Conservation (phyloP, 495 filamentous ascomycete genomes). For the Apiosordaria backusii region DNA sequence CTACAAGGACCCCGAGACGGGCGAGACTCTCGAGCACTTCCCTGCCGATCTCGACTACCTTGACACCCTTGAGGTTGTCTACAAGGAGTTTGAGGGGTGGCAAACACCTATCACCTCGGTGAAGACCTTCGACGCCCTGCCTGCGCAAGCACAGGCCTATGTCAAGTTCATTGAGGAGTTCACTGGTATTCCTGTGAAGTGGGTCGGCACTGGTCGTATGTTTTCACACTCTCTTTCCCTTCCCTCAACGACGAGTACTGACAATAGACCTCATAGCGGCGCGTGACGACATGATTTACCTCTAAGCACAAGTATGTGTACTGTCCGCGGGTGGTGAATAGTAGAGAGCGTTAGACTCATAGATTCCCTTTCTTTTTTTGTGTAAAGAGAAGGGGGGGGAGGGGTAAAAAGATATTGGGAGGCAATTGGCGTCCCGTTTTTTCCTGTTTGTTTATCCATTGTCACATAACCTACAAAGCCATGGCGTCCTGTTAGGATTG, state of each 20-base stretch:
- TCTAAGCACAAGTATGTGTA: conserved; percentile 5
- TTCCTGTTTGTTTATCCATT: not conserved
- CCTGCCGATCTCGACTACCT: conserved; percentile 37
- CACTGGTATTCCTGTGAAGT: conserved; percentile 67
- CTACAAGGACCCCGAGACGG: conserved; percentile 56
- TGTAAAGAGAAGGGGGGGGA: not conserved
- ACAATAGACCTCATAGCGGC: conserved; percentile 11
- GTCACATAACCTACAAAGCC: not conserved
- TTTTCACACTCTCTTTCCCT: not conserved
- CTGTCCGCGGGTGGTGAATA: not conserved
- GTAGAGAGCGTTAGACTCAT: not conserved
- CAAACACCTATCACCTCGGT: conserved; percentile 56
- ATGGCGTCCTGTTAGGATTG: not conserved
- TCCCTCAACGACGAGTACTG: not conserved
- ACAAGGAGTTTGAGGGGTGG: conserved; percentile 78
- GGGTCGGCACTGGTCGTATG: conserved; percentile 70
- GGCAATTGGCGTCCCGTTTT: not conserved
- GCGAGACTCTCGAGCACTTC: conserved; percentile 36
- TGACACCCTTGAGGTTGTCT: conserved; percentile 54
- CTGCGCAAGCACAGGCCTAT: conserved; percentile 70
- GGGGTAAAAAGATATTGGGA: not conserved
- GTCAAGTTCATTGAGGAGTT: conserved; percentile 69
- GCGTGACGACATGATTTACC: conserved; percentile 26
- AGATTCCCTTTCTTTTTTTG: not conserved
- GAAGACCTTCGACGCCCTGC: conserved; percentile 55